Base-by-base conservation (phyloP, 129 eudicot species). In the Gnaphalium uliginosum region DNA sequence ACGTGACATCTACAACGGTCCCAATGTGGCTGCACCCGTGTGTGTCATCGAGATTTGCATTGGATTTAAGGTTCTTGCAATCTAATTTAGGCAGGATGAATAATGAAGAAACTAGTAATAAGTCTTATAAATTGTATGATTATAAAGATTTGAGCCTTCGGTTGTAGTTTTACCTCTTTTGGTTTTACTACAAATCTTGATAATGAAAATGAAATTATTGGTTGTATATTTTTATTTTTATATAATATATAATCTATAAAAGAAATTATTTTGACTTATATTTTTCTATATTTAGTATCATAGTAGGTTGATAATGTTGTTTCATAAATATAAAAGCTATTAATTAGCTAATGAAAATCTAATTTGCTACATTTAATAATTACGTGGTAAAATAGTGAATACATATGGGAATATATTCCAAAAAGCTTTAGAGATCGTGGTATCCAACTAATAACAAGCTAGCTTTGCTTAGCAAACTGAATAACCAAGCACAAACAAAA, bases 21-120 rank as follows among this genome's bases (percentile, higher is more conserved):
- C 71, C 76, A 43, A 51, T 2, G 22, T 60, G 81, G 71, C 51
- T 32, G 18, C 72, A 50, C 32, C 73, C 66, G 3, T 22, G 65
- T 51, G 25, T 2, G 24, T 39, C 86, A 25, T 33, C 87, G 2
- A 24, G 56, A 24, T 83, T 85, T 65, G 62, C 83, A 5, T 86
- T 87, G 65, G 84, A 80, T 59, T 33, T 86, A 73, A 79, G 83
- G 18, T 87, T 83, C 75, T 43, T 85, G 79, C 76, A 80, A 80
- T 87, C 90, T 6, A 81, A 75, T 63, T 73, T 81, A 15, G 82
- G 76, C 77, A 82, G 81, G 69, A 87, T 83, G 89, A 86, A 70
- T 24, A 86, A 60, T 18, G 81, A 67, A 57, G 74, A 67, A 66
- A 68, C 27, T 39, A 18, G 35, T 32, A 21, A 22, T 11, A 51